A percentile compares a stretch with the other conserved stretches of the same genome.
These are phyloP conservation scores for Taiozyma sp. DNA, from an alignment of 1,139 yeast genomes.

Conservation along the genomic window DNA sequence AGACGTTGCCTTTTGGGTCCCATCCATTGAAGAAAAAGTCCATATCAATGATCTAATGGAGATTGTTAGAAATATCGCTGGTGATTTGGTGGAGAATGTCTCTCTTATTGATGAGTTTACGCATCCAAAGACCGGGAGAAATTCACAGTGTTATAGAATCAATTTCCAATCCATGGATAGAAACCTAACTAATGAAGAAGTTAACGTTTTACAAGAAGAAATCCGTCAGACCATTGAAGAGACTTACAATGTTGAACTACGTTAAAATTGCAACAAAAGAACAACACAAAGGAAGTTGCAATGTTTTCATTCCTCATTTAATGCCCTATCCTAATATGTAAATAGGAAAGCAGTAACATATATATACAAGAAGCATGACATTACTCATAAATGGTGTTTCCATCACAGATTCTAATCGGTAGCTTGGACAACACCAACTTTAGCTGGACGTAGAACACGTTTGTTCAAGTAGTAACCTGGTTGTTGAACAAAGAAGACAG, in stretches of 20 bases:
- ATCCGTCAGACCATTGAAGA: conserved; percentile 54
- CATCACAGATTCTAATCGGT: conserved; percentile 18
- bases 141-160: conserved; percentile 83
- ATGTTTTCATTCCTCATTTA: not conserved
- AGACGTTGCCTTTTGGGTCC: conserved; percentile 92
- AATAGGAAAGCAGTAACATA: not conserved
- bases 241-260: conserved; percentile 53
- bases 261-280: conserved; percentile 8
- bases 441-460: conserved; percentile 86
- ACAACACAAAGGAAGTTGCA: not conserved
- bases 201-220: conserved; percentile 62
- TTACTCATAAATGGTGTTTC: not conserved
- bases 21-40: conserved; percentile 31
- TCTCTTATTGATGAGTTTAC: conserved; percentile 72
- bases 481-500: conserved; percentile 85
- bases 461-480: conserved; percentile 78
- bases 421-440: conserved; percentile 82
- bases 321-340: not conserved
- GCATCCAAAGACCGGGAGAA: conserved; percentile 77
- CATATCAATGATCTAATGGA: conserved; percentile 96
- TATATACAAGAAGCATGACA: conserved; percentile 8
- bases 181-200: conserved; percentile 75
- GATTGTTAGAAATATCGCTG: conserved; percentile 77
- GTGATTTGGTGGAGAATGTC: conserved; percentile 88
- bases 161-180: conserved; percentile 96